A percentile compares a stretch with the other conserved stretches of the same genome.
These are phyloP conservation scores for Rauvolfia tetraphylla DNA, from an alignment of 257 asterid genomes.

Conservation along the genomic window DNA sequence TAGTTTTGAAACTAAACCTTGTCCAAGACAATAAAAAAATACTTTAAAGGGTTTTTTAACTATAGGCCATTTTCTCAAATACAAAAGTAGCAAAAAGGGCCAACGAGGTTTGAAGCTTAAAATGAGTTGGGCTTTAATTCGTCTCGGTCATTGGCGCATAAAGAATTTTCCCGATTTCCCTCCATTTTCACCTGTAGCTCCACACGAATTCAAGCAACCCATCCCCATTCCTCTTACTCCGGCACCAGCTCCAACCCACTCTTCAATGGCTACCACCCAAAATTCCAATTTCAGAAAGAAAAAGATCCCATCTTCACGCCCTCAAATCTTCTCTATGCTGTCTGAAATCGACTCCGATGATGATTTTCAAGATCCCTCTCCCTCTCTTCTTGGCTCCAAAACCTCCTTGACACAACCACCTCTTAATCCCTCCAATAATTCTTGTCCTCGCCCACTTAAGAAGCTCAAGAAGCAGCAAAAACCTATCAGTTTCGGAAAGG, in stretches of 20 bases:
- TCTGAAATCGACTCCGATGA: slow-evolving; percentile 39
- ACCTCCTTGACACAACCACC: slow-evolving; percentile 30
- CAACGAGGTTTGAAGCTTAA: too few species aligned
- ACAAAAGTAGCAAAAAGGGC: too few species aligned
- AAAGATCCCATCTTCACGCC: slow-evolving; percentile 33
- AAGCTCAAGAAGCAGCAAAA: slow-evolving; percentile 29
- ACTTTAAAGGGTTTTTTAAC: too few species aligned
- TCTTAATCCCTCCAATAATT: slow-evolving; percentile 29
- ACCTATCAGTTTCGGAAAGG: slow-evolving; percentile 33
- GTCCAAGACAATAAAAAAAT: too few species aligned
- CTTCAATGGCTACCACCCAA: slow-evolving; percentile 38
- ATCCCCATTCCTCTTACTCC: background rate
- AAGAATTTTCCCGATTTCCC: background rate
- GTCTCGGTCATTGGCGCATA: too few species aligned
- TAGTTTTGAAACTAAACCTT: too few species aligned
- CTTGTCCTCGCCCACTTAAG: slow-evolving; percentile 23
- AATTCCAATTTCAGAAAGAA: slow-evolving; percentile 18
- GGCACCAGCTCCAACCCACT: background rate
- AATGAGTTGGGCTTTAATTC: too few species aligned
- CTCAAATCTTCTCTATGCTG: slow-evolving; percentile 11
- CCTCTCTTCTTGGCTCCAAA: slow-evolving; percentile 28
- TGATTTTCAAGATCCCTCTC: slow-evolving; percentile 61
- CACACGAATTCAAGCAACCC: background rate
- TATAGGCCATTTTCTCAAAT: too few species aligned
- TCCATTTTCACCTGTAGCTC: background rate